Evolutionary conservation across 768 basidiomycete genomes (phyloP), one percentile per base, ranked within the genome.

Genomic region (Rickenella mellea): DNA sequence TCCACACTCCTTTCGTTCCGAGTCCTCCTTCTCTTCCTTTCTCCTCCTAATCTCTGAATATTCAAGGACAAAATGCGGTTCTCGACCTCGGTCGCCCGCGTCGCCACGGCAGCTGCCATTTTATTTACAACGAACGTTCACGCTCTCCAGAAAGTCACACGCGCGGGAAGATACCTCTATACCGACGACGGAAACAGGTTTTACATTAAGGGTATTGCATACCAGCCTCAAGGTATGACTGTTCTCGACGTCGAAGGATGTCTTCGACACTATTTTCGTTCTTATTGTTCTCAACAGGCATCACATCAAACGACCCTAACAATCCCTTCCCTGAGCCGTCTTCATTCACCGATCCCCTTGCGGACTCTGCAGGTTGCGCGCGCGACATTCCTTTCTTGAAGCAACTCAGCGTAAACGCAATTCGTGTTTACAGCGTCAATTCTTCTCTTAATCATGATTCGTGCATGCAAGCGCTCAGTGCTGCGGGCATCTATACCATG

Each of bases 401-500:
- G 55, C 63, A 83, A 43, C 76, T 94, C 15, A 73, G 76, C 8
- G 76, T 93, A 55, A 96, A 93, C 55, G 67, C 81, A 29, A 68
- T 96, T 38, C 81, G 90, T 42, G 82, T 82, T 2, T 96, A 96
- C 69, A 85, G 81, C 44, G 90, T 93, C 48, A 74, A 92, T 55
- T 74, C 87, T 0, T 70, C 80, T 26, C 62, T 81, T 43, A 83
- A 94, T 61, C 92, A 97, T 48, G 89, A 92, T 57, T 63, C 63
- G 1, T 97, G 92, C 62, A 94, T 97, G 92, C 60, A 60, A 27
- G 60, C 76, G 11, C 71, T 96, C 46, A 81, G 78, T 51, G 59
- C 62, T 17, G 88, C 88, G 27, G 83, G 83, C 21, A 96, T 96
- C 42, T 94, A 96, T 61, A 74, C 83, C 40, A 82, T 94, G 91